Base-by-base conservation (phyloP, 257 asterid genomes). In the Leptodermis oblonga region DNA sequence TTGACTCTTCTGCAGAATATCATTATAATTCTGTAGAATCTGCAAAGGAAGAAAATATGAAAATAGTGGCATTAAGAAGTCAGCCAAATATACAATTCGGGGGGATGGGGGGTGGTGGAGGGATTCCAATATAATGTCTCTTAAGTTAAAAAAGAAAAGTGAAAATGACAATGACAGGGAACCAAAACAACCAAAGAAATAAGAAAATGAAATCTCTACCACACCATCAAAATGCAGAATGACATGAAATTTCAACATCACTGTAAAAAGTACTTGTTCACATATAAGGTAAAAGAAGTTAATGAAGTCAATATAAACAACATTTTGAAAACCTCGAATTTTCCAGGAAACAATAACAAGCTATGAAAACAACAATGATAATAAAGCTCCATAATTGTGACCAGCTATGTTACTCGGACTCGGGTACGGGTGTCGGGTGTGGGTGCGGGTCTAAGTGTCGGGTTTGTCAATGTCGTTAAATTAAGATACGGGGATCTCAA, bases 1-100 rank as follows among this genome's bases (percentile, higher is more conserved):
- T 58, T 81, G 95, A 79, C 89, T 91, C 84, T 81, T 94, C 77
- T 70, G 88, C 66, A 94, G 68, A 74, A 91, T 77, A 65, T 76
- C 87, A 68, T 77, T 85, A 67, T 86, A 94, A 67, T 85, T 89
- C 37, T 81, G 88, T 66, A 94, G 93, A 84, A 91, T 84, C 97
- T 91, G 91, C 81, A 77, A 17, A 70, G 41, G 0, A 62, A 64
- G 71, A 65, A 13, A 14, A 17, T 26, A 52, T 11, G 70, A 67
- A 1, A 48, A 43, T 49, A 43, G 43, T 62, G 49, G 36, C 64
- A 59, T 49, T 34, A 66, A 30, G 53, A 62, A 20, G 53, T 51
- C 59, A 23, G 66, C 42, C 67, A 30, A 31, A 65, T 26, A 37
- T 20, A 22, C 42, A 34, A 33, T 49, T 1, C 55, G n/a, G n/a